These are phyloP conservation scores for Backusella morwellensis DNA, from an alignment of 192 early-diverging fungal species.

Conservation along the genomic window DNA sequence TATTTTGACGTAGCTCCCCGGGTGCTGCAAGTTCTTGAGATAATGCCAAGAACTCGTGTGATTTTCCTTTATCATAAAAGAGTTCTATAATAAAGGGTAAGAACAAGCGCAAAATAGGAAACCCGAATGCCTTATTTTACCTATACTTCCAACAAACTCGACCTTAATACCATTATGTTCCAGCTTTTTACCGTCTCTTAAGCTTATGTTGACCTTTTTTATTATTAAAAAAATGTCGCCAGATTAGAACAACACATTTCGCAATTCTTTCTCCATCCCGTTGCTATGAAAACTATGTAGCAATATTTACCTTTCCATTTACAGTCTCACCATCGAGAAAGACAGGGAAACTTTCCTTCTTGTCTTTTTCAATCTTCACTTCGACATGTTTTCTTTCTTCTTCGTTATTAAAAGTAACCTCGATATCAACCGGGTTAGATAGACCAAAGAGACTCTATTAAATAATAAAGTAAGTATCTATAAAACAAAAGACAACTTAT, in stretches of 20 bases:
- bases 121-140: constrained; percentile 32
- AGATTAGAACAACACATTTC: constrained; percentile 8
- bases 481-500: background rate
- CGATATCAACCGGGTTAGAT: constrained; percentile 82
- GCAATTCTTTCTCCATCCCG: constrained; percentile 30
- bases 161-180: constrained; percentile 99
- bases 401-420: constrained; percentile 78
- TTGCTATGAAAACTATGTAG: background rate
- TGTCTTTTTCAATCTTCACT: constrained; percentile 88
- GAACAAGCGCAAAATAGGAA: background rate
- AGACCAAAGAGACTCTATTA: constrained; percentile 71
- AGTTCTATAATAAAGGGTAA: constrained; percentile 56
- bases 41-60: constrained; percentile 90
- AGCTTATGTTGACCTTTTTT: constrained; percentile 72
- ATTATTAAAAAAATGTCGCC: constrained; percentile 21
- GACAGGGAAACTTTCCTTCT: constrained; percentile 85
- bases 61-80: constrained; percentile 91
- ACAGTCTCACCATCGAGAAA: constrained; percentile 96
- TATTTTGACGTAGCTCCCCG: constrained; percentile 78
- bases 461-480: background rate
- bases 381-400: constrained; percentile 88
- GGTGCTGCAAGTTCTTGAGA: constrained; percentile 92
- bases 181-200: constrained; percentile 86
- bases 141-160: constrained; percentile 94
- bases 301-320: constrained; percentile 75